A percentile compares a stretch with the other conserved stretches of the same genome.
These are phyloP conservation scores for Penicillium cataractarum DNA, from an alignment of 495 filamentous ascomycete species.

Conservation along the genomic window DNA sequence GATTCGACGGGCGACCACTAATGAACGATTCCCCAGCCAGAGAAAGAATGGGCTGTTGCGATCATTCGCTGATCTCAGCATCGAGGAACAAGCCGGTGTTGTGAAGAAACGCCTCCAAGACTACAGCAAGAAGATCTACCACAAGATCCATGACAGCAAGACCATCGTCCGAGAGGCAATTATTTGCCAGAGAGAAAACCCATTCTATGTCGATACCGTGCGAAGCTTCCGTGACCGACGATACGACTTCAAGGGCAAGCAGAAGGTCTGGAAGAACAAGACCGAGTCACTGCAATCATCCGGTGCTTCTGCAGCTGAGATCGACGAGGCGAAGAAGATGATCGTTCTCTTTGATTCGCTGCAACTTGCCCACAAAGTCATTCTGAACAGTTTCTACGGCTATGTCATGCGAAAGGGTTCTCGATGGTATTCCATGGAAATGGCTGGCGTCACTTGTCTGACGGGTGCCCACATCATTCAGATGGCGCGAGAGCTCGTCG, in stretches of 20 bases:
- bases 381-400: constrained; percentile 98
- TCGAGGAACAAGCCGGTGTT: constrained; percentile 80
- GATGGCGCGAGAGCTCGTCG: constrained; percentile 91
- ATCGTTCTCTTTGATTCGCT: constrained; percentile 94
- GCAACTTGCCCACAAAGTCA: constrained; percentile 97
- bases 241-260: constrained; percentile 97
- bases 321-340: constrained; percentile 98
- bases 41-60: constrained; percentile 68
- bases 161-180: constrained; percentile 95
- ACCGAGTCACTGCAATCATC: constrained; percentile 81
- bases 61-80: constrained; percentile 77
- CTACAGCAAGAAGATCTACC: constrained; percentile 98
- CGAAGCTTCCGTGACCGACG: constrained; percentile 92
- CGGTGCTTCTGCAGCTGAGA: constrained; percentile 73
- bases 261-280: constrained; percentile 98
- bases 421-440: constrained; percentile 99
- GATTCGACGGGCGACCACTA: constrained; percentile 91
- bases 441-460: constrained; percentile 97
- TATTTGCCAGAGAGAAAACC: constrained; percentile 97
- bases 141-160: constrained; percentile 96
- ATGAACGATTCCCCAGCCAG: constrained; percentile 84
- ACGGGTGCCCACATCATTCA: constrained; percentile 98
- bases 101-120: constrained; percentile 87
- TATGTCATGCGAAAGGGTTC: constrained; percentile 99
- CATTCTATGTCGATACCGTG: constrained; percentile 97